Base-by-base conservation (phyloP, 345 rosid genomes). In the Populus alba region DNA sequence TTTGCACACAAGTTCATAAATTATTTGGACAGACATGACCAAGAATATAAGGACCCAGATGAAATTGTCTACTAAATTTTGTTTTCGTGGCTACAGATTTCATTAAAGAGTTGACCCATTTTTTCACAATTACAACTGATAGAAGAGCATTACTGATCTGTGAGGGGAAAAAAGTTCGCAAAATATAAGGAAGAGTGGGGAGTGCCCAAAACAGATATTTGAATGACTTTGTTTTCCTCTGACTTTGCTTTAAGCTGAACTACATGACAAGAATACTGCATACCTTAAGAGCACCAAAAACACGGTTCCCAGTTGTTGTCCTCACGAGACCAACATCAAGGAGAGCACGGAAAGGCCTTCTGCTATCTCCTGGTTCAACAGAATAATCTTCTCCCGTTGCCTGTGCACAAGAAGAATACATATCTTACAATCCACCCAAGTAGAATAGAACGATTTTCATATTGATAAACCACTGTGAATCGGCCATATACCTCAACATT, bases 331-430 rank as follows among this genome's bases (percentile, higher is more conserved):
- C 97, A 35, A 92, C 97, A 84, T 92, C 97, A 78, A 92, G 92
- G 62, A 92, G 91, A 53, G 92, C 94, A 83, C 91, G 92, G 85
- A 92, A 92, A 16, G 97, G 97, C 69, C 97, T 88, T 72, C 94
- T 88, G 57, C 65, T 82, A 8, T 89, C 97, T n/a, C 90, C 82
- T 57, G 91, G 94, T 53, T 92, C 97, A 23, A 92, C 91, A 3
- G 91, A 89, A 11, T 51, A 90, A 76, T 92, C 97, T 87, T 90
- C 97, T 4, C 97, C 97, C 47, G 91, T 87, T 27, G 95, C 98
- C 98, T 92, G 82, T 41, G 29, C 29, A 67, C 1, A 71, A 31
- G 68, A 71, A 22, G 68, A 55, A 38, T 17, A 33, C 17, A 72
- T 8, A 16, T 49, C 45, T 7, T 53, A 3, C 53, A n/a, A n/a